A percentile compares a stretch with the other conserved stretches of the same genome.
Evolutionary conservation across 306 rosid species (phyloP).

Genomic region (Trichosanthes cucumerina): DNA sequence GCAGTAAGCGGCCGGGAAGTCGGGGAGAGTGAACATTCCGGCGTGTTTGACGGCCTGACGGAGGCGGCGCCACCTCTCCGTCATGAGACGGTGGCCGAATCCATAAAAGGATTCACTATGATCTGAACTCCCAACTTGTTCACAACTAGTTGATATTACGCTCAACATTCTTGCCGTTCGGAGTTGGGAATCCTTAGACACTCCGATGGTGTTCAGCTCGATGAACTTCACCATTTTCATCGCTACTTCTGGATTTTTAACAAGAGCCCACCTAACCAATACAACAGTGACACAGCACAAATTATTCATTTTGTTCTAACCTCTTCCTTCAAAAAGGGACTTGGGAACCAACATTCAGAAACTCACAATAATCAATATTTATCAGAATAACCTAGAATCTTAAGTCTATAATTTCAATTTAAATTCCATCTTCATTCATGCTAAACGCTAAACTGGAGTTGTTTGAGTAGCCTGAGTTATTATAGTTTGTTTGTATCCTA

Average conservation of each 20-base stretch:
- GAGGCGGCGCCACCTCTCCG: conserved; percentile 56
- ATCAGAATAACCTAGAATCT: too few species aligned
- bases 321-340: too few species aligned
- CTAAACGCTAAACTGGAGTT: too few species aligned
- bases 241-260: conserved; percentile 50
- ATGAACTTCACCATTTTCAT: conserved; percentile 64
- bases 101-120: conserved; percentile 40
- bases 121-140: conserved; percentile 5
- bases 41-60: conserved; percentile 31
- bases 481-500: too few species aligned
- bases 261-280: conserved; percentile 69
- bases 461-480: too few species aligned
- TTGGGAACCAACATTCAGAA: too few species aligned
- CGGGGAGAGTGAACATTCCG: conserved; percentile 42
- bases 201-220: conserved; percentile 79
- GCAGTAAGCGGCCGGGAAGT: conserved; percentile 39
- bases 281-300: too few species aligned
- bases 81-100: conserved; percentile 39
- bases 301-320: too few species aligned
- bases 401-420: too few species aligned
- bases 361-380: too few species aligned
- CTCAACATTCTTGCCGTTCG: conserved; percentile 65
- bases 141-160: conserved; percentile 35
- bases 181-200: conserved; percentile 81
- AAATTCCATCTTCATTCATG: too few species aligned